Evolutionary conservation across 257 asterid genomes (phyloP).

Genomic region (Solanum paucissectum): DNA sequence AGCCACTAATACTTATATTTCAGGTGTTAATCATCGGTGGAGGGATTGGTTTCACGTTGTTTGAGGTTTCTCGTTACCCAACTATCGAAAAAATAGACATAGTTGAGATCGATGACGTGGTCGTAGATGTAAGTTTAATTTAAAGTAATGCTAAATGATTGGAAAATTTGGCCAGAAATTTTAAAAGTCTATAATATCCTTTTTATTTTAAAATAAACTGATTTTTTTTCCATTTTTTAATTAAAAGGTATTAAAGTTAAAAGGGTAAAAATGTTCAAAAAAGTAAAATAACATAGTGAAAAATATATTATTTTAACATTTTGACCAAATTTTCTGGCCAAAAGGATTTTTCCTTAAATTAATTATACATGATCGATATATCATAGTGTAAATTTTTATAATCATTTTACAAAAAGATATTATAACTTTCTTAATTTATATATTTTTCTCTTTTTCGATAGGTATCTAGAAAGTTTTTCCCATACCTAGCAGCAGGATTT

Average conservation of each 20-base stretch:
- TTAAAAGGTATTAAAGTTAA: too few relatives aligned
- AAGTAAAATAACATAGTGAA: too few relatives aligned
- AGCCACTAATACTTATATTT: neutral
- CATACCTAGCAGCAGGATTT: conserved; percentile 1
- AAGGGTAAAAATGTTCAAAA: too few relatives aligned
- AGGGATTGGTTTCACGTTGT: conserved; percentile 4
- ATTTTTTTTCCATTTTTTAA: too few relatives aligned
- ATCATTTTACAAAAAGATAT: neutral
- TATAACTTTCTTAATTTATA: neutral
- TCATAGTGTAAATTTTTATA: neutral
- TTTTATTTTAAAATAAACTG: too few relatives aligned
- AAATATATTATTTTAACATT: too few relatives aligned
- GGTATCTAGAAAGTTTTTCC: conserved; percentile 8
- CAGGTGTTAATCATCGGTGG: conserved; percentile 14
- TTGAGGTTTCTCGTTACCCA: conserved; percentile 8
- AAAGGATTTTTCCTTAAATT: neutral
- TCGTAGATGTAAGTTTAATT: conserved; percentile 2
- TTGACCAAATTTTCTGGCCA: too few relatives aligned
- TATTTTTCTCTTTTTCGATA: neutral
- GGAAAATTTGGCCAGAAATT: too few relatives aligned
- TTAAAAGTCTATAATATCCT: too few relatives aligned
- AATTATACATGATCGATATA: neutral
- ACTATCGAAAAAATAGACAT: conserved; percentile 4
- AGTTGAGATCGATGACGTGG: conserved; percentile 7
- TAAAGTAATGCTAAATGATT: too few relatives aligned